Conservation (phyloP, 2,329 filamentous ascomycete species). For the Phialophora tarda region DNA sequence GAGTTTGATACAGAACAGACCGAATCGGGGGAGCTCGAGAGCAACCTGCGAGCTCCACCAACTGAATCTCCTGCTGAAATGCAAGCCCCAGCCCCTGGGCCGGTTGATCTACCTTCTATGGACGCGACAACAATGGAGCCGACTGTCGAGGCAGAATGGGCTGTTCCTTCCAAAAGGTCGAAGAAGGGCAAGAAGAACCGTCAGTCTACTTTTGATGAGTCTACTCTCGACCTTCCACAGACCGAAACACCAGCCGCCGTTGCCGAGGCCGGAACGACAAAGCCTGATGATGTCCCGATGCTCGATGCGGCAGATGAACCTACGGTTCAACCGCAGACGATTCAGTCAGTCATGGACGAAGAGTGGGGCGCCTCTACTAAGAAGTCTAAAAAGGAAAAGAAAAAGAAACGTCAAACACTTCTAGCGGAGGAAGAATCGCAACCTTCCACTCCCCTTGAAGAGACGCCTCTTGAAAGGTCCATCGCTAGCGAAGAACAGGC, state of each 20-base stretch:
- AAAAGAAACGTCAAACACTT: conserved; percentile 43
- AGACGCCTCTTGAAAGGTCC: not conserved
- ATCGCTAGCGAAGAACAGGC: not conserved
- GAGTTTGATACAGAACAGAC: not conserved
- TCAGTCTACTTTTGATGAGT: conserved; percentile 2
- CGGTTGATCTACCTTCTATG: not conserved
- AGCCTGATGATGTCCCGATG: not conserved
- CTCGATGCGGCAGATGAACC: not conserved
- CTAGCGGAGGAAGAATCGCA: conserved; percentile 5
- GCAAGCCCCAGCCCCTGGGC: not conserved
- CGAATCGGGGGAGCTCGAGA: not conserved
- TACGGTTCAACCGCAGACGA: not conserved
- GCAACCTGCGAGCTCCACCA: not conserved
- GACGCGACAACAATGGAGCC: not conserved
- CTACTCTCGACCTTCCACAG: not conserved
- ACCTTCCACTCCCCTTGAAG: not conserved
- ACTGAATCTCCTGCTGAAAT: not conserved
- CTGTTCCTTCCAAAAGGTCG: conserved; percentile 24
- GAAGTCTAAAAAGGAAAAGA: conserved; percentile 45
- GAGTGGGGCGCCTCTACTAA: conserved; percentile 34
- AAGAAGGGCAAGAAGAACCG: conserved; percentile 41
- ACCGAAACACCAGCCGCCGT: not conserved
- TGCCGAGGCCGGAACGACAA: not conserved
- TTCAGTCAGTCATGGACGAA: conserved; percentile 10
- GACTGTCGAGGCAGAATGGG: not conserved